Percentiles rank a stretch among this genome's conserved stretches.
phyloP scores from a whole-genome alignment of 83 land plant genomes.

The Thuja plicata region DNA sequence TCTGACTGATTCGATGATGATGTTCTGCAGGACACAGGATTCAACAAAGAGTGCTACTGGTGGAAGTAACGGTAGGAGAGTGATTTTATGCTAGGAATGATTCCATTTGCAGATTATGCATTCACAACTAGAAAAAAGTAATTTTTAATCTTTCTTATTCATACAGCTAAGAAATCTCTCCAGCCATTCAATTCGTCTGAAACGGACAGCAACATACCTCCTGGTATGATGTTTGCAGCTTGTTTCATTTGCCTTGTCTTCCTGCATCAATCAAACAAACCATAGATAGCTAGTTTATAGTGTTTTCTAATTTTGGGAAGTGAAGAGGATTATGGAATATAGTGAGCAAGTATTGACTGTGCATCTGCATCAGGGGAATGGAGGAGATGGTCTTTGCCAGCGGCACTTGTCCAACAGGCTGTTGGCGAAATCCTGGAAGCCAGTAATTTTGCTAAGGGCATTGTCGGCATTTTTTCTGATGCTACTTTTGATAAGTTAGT shows the following conservation, averaged over 20 bases:
- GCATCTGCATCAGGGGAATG: constrained; percentile 46
- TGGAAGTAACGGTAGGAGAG: not conserved
- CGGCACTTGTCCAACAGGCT: constrained; percentile 65
- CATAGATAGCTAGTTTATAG: not conserved
- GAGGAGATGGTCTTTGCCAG: constrained; percentile 64
- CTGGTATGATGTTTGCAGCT: not conserved
- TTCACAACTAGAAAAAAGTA: not conserved
- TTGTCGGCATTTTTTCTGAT: constrained; percentile 10
- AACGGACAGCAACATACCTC: not conserved
- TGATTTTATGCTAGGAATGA: not conserved
- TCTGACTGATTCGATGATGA: not conserved
- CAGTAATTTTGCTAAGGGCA: constrained; percentile 41
- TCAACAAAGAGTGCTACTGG: not conserved
- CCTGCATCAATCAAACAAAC: not conserved
- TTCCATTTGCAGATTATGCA: not conserved
- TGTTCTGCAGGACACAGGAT: not conserved
- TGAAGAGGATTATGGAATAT: not conserved
- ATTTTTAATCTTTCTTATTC: not conserved
- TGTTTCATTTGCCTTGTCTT: not conserved
- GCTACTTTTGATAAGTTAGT: constrained; percentile 1
- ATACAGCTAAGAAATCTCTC: not conserved
- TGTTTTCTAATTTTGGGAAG: not conserved
- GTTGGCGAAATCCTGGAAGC: constrained; percentile 62
- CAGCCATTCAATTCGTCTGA: not conserved
- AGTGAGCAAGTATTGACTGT: not conserved